These are phyloP conservation scores for Citrus trifoliata DNA, from an alignment of 345 rosid genomes.

Conservation along the genomic window DNA sequence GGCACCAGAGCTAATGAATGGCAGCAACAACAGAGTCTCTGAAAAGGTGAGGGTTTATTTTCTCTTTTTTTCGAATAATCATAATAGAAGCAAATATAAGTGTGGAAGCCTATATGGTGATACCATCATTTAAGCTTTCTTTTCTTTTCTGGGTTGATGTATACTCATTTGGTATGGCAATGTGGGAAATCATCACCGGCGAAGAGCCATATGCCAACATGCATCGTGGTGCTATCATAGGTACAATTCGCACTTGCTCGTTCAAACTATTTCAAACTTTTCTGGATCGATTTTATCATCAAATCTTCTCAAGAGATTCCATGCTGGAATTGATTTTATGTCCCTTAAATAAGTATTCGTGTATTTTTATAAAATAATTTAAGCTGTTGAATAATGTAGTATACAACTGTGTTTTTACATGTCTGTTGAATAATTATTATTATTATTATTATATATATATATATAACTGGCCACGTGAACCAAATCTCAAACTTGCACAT, in stretches of 20 bases:
- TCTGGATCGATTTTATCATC: background rate
- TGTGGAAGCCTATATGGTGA: background rate
- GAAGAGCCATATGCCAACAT: conserved; percentile 89
- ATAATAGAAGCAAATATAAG: background rate
- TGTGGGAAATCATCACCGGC: conserved; percentile 87
- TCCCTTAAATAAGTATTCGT: no score
- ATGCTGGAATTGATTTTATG: background rate
- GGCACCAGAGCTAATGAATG: conserved; percentile 88
- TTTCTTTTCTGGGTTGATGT: conserved; percentile 71
- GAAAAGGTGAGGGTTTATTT: conserved; percentile 58
- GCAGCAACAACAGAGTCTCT: conserved; percentile 72
- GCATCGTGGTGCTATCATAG: conserved; percentile 96
- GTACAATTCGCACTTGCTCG: conserved; percentile 29
- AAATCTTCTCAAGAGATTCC: background rate
- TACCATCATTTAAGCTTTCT: background rate
- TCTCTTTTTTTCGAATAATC: background rate
- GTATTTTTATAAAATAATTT: background rate
- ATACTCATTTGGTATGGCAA: conserved; percentile 76
- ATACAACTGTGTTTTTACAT: background rate
- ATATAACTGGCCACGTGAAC: no score
- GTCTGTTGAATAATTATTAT: background rate
- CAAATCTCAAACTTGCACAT: background rate
- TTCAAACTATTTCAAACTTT: background rate
- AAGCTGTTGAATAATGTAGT: background rate
- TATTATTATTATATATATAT: no score